Evolutionary conservation across 106 monocot species (phyloP).

Genomic region (Dendrobium huoshanense): DNA sequence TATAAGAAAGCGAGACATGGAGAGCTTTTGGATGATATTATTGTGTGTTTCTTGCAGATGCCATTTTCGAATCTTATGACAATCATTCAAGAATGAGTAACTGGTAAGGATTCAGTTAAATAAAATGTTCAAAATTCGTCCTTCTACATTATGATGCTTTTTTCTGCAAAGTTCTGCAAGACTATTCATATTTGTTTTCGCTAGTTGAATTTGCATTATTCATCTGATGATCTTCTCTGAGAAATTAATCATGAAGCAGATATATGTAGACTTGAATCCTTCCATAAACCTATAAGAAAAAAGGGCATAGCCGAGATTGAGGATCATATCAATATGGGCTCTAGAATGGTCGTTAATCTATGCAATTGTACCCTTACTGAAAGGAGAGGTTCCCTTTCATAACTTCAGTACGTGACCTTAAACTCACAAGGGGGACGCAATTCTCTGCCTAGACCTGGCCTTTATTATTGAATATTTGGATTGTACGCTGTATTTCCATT

Average conservation of each 20-base stretch:
- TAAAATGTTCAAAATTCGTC: neutral
- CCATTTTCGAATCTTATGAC: constrained; percentile 7
- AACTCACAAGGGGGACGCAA: too few species aligned
- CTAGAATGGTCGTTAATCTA: too few species aligned
- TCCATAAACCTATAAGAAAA: neutral
- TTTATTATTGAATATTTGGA: too few species aligned
- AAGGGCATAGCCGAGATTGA: too few species aligned
- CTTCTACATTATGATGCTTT: neutral
- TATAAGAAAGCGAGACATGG: neutral
- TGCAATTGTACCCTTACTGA: too few species aligned
- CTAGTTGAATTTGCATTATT: neutral
- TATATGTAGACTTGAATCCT: neutral
- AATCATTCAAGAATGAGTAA: constrained; percentile 6
- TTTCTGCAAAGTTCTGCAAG: neutral
- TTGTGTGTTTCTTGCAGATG: constrained; percentile 4
- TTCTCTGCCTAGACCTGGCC: too few species aligned
- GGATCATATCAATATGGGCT: too few species aligned
- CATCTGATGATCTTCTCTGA: neutral
- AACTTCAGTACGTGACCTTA: too few species aligned
- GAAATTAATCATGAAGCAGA: neutral
- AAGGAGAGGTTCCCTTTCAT: too few species aligned
- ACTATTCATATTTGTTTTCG: neutral
- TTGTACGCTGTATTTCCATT: too few species aligned
- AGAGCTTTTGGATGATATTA: neutral
- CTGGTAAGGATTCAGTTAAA: constrained; percentile 2